phyloP scores from a whole-genome alignment of 768 basidiomycete species.

The Russula abietina region DNA sequence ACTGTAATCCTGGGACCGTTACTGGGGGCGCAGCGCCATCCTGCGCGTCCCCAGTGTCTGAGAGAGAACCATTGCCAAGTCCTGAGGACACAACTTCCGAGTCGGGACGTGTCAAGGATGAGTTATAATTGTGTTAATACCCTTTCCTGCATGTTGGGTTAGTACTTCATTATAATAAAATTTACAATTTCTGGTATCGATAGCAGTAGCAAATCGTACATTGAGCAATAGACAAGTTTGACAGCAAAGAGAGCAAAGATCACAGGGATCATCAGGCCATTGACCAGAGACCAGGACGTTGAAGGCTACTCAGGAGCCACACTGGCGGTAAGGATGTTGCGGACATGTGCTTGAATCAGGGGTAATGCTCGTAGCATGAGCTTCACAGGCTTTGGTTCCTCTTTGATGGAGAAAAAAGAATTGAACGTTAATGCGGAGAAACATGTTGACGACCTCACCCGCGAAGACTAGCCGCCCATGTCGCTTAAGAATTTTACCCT shows the following conservation, averaged over 20 bases:
- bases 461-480: conserved; percentile 62
- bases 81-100: neutral
- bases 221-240: conserved; percentile 3
- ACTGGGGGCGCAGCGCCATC: neutral
- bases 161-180: conserved; percentile 6
- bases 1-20: neutral
- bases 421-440: neutral
- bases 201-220: conserved; percentile 9
- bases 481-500: conserved; percentile 44
- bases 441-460: conserved; percentile 39
- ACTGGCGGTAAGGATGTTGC: conserved; percentile 6
- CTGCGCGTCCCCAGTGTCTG: neutral
- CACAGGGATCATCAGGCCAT: neutral
- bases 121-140: conserved; percentile 13
- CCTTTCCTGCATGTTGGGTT: neutral
- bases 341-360: conserved; percentile 23
- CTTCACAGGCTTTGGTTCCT: conserved; percentile 67
- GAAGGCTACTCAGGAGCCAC: neutral
- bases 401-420: conserved; percentile 32
- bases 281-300: neutral
- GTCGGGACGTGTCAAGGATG: conserved; percentile 12
- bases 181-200: conserved; percentile 22
- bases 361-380: conserved; percentile 44
- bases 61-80: neutral
- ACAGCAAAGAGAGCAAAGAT: neutral